Percentiles rank a stretch among this genome's conserved stretches.
These are phyloP conservation scores for Piloderma croceum DNA, from an alignment of 768 basidiomycete species.

Conservation along the genomic window DNA sequence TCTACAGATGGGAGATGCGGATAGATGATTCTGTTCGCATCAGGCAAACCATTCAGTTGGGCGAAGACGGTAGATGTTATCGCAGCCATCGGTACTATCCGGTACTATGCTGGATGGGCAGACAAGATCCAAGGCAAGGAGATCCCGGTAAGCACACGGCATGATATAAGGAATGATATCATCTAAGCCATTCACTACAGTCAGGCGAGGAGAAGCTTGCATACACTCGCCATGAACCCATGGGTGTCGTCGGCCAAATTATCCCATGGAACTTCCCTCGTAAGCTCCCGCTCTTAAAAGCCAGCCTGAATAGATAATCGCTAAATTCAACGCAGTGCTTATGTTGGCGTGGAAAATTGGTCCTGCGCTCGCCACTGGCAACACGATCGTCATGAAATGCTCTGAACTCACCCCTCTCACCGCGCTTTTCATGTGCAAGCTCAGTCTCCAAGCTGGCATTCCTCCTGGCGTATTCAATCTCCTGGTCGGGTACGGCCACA, in stretches of 20 bases:
- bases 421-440: constrained; percentile 39
- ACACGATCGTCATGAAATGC: constrained; percentile 57
- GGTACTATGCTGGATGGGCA: constrained; percentile 58
- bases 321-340: constrained; percentile 25
- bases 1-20: not conserved
- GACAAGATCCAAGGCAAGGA: constrained; percentile 51
- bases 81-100: constrained; percentile 30
- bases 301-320: not conserved
- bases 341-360: constrained; percentile 60
- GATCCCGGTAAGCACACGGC: constrained; percentile 31
- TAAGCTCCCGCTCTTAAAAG: not conserved
- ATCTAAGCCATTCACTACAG: not conserved
- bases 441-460: constrained; percentile 54
- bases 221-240: constrained; percentile 59
- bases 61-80: constrained; percentile 22
- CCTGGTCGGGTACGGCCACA: constrained; percentile 48
- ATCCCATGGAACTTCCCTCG: constrained; percentile 64
- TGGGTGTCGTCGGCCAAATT: constrained; percentile 52
- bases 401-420: constrained; percentile 62
- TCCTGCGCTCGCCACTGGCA: constrained; percentile 60
- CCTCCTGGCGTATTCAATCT: constrained; percentile 61
- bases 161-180: not conserved
- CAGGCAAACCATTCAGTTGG: constrained; percentile 35
- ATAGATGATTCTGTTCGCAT: not conserved
- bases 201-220: constrained; percentile 33